Evolutionary conservation across 2,329 filamentous ascomycete genomes (phyloP).

Genomic region (Sporothrix variecibatus): DNA sequence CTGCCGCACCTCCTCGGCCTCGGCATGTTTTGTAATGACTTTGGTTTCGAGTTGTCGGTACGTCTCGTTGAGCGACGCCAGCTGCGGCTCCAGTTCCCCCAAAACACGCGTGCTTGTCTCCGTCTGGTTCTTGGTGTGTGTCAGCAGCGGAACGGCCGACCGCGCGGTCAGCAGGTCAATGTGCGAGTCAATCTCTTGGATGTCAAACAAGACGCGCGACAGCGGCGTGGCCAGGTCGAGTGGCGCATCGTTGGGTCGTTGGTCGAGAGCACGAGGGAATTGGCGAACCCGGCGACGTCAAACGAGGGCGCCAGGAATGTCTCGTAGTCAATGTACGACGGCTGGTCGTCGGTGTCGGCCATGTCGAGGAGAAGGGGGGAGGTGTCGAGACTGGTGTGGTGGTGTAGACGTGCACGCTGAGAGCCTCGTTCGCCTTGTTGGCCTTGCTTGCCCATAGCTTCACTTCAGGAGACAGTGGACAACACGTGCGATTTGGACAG

Average conservation of each 20-base stretch:
- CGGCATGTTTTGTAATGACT: constrained; percentile 80
- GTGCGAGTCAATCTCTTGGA: constrained; percentile 94
- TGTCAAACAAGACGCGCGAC: constrained; percentile 91
- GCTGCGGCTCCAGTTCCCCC: constrained; percentile 74
- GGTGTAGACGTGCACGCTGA: not conserved
- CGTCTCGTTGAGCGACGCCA: constrained; percentile 77
- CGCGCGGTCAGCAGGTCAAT: constrained; percentile 88
- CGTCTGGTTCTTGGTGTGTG: constrained; percentile 74
- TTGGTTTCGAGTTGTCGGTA: constrained; percentile 83
- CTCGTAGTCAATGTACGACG: constrained; percentile 95
- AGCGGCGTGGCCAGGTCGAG: constrained; percentile 93
- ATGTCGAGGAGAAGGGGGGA: constrained; percentile 30
- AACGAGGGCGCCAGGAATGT: constrained; percentile 83
- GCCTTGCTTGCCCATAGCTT: not conserved
- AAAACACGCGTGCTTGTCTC: constrained; percentile 72
- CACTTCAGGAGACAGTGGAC: not conserved
- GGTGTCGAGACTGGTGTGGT: not conserved
- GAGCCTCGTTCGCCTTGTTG: not conserved
- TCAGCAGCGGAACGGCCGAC: constrained; percentile 76
- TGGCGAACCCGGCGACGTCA: constrained; percentile 79
- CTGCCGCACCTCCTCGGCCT: constrained; percentile 77
- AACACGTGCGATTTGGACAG: not conserved
- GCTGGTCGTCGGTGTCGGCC: constrained; percentile 47
- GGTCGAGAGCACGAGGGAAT: constrained; percentile 81
- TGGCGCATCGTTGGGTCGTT: constrained; percentile 87